Percentiles rank a stretch among this genome's conserved stretches.
Evolutionary conservation across 2,329 filamentous ascomycete species (phyloP).

Genomic region (Colletotrichum endophyticum): DNA sequence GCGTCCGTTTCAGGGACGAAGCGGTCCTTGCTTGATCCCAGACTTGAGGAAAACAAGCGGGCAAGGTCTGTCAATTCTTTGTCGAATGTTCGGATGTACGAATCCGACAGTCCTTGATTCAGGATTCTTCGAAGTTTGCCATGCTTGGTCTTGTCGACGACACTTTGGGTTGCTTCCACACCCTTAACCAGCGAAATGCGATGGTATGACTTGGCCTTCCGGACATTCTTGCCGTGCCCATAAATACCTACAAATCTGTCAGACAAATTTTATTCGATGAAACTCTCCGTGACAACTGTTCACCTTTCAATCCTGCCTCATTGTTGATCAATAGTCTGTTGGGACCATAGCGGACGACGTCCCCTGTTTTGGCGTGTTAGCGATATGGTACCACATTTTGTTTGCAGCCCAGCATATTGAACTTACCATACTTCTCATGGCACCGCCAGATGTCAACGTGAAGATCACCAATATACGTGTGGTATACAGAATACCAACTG

Average conservation of each 20-base stretch:
- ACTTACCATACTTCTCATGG: background rate
- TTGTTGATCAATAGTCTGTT: background rate
- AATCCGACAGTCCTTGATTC: slow-evolving; percentile 5
- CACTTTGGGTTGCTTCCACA: slow-evolving; percentile 1
- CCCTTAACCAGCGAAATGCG: background rate
- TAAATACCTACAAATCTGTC: background rate
- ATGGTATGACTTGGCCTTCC: background rate
- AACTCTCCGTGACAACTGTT: background rate
- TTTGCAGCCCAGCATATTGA: background rate
- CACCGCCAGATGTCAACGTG: slow-evolving; percentile 9
- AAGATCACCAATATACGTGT: background rate
- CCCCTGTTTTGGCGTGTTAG: background rate
- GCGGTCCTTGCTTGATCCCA: background rate
- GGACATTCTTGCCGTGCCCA: background rate
- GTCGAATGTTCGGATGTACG: background rate
- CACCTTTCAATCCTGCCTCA: background rate
- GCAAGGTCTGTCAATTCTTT: background rate
- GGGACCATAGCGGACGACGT: slow-evolving; percentile 1
- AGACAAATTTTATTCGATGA: background rate
- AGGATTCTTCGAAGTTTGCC: slow-evolving; percentile 2
- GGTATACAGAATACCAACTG: background rate
- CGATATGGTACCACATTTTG: background rate
- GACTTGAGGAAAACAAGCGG: background rate
- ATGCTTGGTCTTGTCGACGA: slow-evolving; percentile 5
- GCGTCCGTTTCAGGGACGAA: background rate